Evolutionary conservation across 106 monocot genomes (phyloP), one percentile per base, ranked within the genome.

Genomic region (Gastrodia elata): DNA sequence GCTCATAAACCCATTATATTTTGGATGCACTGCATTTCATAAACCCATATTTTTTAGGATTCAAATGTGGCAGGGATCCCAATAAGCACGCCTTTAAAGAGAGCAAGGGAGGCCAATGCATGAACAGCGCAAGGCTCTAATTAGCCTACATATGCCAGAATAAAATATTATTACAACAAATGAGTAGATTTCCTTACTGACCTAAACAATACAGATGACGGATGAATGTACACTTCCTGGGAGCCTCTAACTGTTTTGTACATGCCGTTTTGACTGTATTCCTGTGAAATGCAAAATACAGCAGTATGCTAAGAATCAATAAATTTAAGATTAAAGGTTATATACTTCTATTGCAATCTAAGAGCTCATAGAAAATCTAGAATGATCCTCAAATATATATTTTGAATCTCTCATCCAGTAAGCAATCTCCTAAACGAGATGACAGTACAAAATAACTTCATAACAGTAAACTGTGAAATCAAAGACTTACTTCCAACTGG

Each of bases 171-270:
- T 18, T 22, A 61, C 5, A 30, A 32, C 30, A 35, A 69, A 18
- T 27, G 25, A 69, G 18, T 4, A 69, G 22, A 4, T 37, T 26
- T 25, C 25, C 18, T 22, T 42, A 75, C 69, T 39, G 37, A 90
- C 96, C 96, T 90, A 82, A 90, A 92, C 43, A 96, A 88, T 27
- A 96, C 87, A 55, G 92, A 96, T 43, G 96, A 96, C 57, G 96
- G 96, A 81, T 96, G 96, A 14, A 96, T 96, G 70, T 88, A 90
- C 27, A 96, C 96, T 96, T 96, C 92, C 76, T 96, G 84, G 32
- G 92, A 89, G 79, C 86, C 76, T 72, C 92, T 87, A 43, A 96
- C 56, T 37, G 90, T 96, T 71, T 92, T 96, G 81, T 96, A 96
- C 90, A 90, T 80, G 39, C 96, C 96, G 79, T 90, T 90, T 44